These are phyloP conservation scores for Xylaria intraflava DNA, from an alignment of 495 filamentous ascomycete genomes.

Conservation along the genomic window DNA sequence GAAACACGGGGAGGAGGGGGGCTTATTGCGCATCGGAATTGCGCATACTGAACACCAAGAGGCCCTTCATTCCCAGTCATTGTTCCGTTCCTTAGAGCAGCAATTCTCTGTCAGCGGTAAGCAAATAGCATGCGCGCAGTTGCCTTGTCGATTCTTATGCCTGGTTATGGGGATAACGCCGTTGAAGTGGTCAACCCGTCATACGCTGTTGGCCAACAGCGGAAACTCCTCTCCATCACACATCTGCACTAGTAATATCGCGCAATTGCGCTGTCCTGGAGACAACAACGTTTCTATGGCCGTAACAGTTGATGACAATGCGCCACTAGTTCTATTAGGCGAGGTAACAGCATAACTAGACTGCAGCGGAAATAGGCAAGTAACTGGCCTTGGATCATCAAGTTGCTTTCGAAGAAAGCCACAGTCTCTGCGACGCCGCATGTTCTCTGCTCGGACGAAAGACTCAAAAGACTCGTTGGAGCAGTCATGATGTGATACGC, in stretches of 20 bases:
- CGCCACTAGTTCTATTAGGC: too few species aligned
- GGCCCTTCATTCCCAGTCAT: background rate
- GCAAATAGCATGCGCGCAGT: background rate
- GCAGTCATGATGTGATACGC: slow-evolving; percentile 3
- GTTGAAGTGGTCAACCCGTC: background rate
- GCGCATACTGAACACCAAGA: background rate
- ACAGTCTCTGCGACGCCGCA: background rate
- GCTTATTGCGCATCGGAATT: background rate
- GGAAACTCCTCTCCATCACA: background rate
- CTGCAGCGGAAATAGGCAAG: background rate
- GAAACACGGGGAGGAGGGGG: background rate
- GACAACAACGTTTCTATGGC: background rate
- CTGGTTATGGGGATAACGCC: slow-evolving; percentile 1
- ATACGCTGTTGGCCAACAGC: slow-evolving; percentile 2
- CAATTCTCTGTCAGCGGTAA: slow-evolving; percentile 6
- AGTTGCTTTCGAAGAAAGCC: background rate
- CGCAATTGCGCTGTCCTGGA: background rate
- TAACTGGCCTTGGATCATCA: background rate
- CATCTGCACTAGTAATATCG: background rate
- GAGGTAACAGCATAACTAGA: background rate
- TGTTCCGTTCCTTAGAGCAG: background rate
- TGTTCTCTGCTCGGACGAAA: background rate
- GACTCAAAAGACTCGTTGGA: background rate
- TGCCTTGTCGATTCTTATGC: slow-evolving; percentile 2
- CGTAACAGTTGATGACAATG: background rate